Base-by-base conservation (phyloP, 805 yeast genomes). In the Candida lessepsii region DNA sequence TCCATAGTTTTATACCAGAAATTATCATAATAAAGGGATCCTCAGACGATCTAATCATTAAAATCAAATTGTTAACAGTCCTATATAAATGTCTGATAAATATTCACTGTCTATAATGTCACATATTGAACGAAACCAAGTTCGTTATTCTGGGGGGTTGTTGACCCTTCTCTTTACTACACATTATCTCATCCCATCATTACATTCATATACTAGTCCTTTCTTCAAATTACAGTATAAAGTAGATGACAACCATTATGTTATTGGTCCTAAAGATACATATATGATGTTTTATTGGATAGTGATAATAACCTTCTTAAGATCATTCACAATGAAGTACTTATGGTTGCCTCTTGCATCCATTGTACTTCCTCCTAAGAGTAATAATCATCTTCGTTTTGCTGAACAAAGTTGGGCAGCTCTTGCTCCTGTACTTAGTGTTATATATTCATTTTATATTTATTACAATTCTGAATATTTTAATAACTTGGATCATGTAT, bases 381-480 rank as follows among this genome's bases (percentile, higher is more conserved):
- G 35, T 16, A 32, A 32, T 13, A 32, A 32, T 13, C 35, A 32
- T 23, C 28, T 32, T 32, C 73, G 96, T 42, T 88, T 86, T 56
- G 84, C 87, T 41, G 96, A 88, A 61, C 96, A 88, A 67, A 81
- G 87, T 37, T 89, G 96, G 96, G 68, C 77, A 24, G 57, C 78
- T 13, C 52, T 76, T 5, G 86, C 84, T 57, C 86, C 79, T 64
- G 49, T 73, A 5, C 49, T 63, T 9, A 74, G 86, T 8, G 80
- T 81, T 56, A 33, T 57, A 1, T 63, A 65, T 42, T 96, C 95
- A 0, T 61, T 75, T 42, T 68, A 69, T 44, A 61, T 88, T 13
- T 81, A 83, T 53, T 61, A 58, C 44, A 44, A 70, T 34, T 78
- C 89, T 3, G 73, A 76, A 1, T 86, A 86, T 64, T 81, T 70